Percentiles rank a stretch among this genome's conserved stretches.
Conservation (phyloP, 2,329 filamentous ascomycete species). For the Colletotrichum acutatum region DNA sequence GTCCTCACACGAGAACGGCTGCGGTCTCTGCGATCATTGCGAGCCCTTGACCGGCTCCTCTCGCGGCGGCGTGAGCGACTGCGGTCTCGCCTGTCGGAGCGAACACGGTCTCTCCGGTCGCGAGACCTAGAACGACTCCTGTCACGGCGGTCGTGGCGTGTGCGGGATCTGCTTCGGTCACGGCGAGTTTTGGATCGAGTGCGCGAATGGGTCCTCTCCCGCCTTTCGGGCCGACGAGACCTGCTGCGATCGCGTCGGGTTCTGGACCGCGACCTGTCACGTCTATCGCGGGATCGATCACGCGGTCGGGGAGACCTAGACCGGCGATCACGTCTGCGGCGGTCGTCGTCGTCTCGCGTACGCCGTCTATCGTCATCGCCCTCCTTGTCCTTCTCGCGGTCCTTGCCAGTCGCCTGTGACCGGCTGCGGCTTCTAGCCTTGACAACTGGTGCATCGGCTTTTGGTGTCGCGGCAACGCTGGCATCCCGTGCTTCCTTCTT, state of each 20-base stretch:
- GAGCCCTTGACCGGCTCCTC: slow-evolving; percentile 44
- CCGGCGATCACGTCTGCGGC: slow-evolving; percentile 47
- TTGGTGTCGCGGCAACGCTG: slow-evolving; percentile 18
- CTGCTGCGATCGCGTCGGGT: slow-evolving; percentile 51
- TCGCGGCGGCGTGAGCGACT: slow-evolving; percentile 49
- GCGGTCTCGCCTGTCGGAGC: slow-evolving; percentile 46
- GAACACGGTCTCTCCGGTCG: slow-evolving; percentile 48
- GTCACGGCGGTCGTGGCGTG: slow-evolving; percentile 46
- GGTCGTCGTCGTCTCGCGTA: slow-evolving; percentile 45
- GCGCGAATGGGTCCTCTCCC: slow-evolving; percentile 55
- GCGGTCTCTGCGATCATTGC: slow-evolving; percentile 40
- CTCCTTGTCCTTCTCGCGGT: slow-evolving; percentile 38
- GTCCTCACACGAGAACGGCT: slow-evolving; percentile 43
- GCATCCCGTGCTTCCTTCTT: slow-evolving; percentile 49
- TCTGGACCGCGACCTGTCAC: slow-evolving; percentile 44
- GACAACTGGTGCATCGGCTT: slow-evolving; percentile 17
- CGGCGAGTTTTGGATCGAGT: slow-evolving; percentile 38
- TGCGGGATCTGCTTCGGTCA: slow-evolving; percentile 41
- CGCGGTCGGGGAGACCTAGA: slow-evolving; percentile 51
- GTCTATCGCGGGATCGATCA: slow-evolving; percentile 45
- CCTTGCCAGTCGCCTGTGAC: slow-evolving; percentile 36
- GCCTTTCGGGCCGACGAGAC: slow-evolving; percentile 42
- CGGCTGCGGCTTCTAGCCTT: slow-evolving; percentile 40
- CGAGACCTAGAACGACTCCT: slow-evolving; percentile 44
- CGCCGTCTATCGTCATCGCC: slow-evolving; percentile 44